Evolutionary conservation across 208 protist genomes (phyloP), one percentile per base, ranked within the genome.

Genomic region (Kentomonas sorsogonicus): DNA sequence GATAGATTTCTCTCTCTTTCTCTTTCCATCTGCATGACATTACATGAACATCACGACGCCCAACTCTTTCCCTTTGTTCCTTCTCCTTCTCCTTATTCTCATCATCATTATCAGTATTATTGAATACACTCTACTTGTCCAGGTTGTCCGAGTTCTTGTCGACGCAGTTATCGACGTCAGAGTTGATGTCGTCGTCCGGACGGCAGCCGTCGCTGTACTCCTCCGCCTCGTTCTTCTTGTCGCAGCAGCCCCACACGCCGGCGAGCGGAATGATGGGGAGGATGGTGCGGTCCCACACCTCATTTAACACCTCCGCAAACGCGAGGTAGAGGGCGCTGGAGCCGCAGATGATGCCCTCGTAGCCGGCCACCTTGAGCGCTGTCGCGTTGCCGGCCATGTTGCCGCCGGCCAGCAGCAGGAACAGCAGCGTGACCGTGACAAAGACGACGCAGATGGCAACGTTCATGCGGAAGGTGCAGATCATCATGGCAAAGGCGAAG

Each of bases 271-370:
- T 18, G 22, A 83, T 47, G 6, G 74, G 72, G 41, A 86, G 63
- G 11, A 80, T 36, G 0, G 41, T 45, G 27, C 55, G 56, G 22
- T 78, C 77, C 53, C 63, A 80, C 16, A 66, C 47, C 26, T 80
- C 74, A 43, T 74, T 68, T 40, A 89, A 20, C 9, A 83, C 20
- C 58, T 73, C 57, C 9, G 74, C 74, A 20, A 82, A 53, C 22
- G 63, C 66, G n/a, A 79, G 59, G 52, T 89, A 89, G 11, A 89
- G n/a, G 1, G 81, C 73, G 27, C 66, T 40, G 31, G 44, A 36
- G 11, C 80, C 80, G 39, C 74, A 78, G 34, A 83, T 27, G 46
- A 84, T 63, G 1, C 76, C 80, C 23, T 74, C 67, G 47, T 64
- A 77, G 38, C 80, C 76, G 2, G 59, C 73, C 26, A 66, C 66